Conservation (phyloP, 2,329 filamentous ascomycete genomes). For the Fusarium coicis region DNA sequence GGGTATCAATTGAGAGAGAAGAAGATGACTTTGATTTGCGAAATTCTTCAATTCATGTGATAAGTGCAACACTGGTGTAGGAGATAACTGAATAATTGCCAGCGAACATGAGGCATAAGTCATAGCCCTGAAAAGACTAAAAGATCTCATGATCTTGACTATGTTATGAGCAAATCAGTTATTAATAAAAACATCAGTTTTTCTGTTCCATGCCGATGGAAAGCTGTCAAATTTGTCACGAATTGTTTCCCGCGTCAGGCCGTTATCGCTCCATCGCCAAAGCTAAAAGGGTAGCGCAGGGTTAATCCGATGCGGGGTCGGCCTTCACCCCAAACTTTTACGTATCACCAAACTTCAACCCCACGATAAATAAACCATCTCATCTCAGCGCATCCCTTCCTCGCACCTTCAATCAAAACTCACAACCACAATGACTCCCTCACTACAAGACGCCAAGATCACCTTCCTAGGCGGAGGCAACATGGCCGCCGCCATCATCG, state of each 20-base stretch:
- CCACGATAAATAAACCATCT: slow-evolving; percentile 16
- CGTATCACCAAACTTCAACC: slow-evolving; percentile 17
- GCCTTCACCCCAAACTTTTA: slow-evolving; percentile 28
- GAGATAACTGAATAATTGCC: too few relatives aligned
- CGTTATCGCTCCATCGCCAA: slow-evolving; percentile 24
- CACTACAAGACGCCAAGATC: slow-evolving; percentile 48
- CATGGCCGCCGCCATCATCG: slow-evolving; percentile 64
- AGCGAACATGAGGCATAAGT: too few relatives aligned
- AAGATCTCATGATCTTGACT: background rate
- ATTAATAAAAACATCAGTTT: rapidly evolving
- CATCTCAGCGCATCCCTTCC: background rate
- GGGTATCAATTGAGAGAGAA: background rate
- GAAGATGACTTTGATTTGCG: rapidly evolving
- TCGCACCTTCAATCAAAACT: too few relatives aligned
- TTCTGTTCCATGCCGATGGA: background rate
- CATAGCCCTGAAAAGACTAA: too few relatives aligned
- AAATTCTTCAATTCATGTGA: too few relatives aligned
- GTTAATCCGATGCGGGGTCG: slow-evolving; percentile 39
- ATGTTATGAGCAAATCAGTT: rapidly evolving
- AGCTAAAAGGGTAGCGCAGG: slow-evolving; percentile 27
- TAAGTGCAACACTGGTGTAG: too few relatives aligned
- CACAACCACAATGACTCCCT: slow-evolving; percentile 38
- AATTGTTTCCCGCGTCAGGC: background rate
- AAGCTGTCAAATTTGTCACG: background rate
- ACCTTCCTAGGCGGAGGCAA: slow-evolving; percentile 60